Conservation (phyloP, 768 basidiomycete species). For the Pisolithus tinctorius region DNA sequence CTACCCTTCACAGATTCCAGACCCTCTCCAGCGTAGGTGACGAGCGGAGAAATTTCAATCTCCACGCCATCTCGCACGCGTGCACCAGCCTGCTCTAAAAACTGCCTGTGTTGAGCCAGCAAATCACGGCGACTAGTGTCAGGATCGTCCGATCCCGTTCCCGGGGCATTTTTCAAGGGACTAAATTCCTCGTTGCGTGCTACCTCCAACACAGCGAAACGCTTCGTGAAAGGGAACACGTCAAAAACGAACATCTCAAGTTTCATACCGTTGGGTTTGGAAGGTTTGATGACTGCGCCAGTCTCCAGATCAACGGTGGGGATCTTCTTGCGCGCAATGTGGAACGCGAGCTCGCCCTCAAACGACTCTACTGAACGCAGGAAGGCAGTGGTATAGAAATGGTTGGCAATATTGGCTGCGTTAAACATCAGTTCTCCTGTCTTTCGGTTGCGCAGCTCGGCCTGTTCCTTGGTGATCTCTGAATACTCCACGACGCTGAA, state of each 20-base stretch:
- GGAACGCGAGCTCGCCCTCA: slow-evolving; percentile 88
- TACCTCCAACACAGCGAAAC: slow-evolving; percentile 85
- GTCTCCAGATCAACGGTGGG: slow-evolving; percentile 65
- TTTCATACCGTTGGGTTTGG: slow-evolving; percentile 97
- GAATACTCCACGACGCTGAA: slow-evolving; percentile 97
- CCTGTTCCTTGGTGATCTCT: slow-evolving; percentile 85
- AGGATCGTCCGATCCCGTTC: slow-evolving; percentile 84
- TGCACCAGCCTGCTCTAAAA: slow-evolving; percentile 77
- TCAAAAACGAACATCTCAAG: slow-evolving; percentile 98
- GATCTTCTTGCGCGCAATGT: slow-evolving; percentile 98
- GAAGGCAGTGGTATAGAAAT: slow-evolving; percentile 91
- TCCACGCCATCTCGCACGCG: slow-evolving; percentile 65
- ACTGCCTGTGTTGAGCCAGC: slow-evolving; percentile 79
- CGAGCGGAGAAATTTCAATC: slow-evolving; percentile 84
- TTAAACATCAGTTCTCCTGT: slow-evolving; percentile 82
- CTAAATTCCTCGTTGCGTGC: slow-evolving; percentile 88
- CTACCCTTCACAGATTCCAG: slow-evolving; percentile 73
- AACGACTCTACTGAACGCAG: slow-evolving; percentile 72
- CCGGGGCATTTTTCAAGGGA: slow-evolving; percentile 95
- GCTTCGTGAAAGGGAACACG: slow-evolving; percentile 87
- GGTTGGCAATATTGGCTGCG: slow-evolving; percentile 96
- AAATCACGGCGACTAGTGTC: slow-evolving; percentile 87
- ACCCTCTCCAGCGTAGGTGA: slow-evolving; percentile 92
- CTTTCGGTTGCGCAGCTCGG: slow-evolving; percentile 62
- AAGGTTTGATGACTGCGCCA: slow-evolving; percentile 70